Percentiles rank a stretch among this genome's conserved stretches.
phyloP scores from a whole-genome alignment of 345 rosid genomes.

The Citrus sinensis region DVS_A1.0 CM039167.1:6699501-6700000 shows the following conservation, averaged over 20 bases:
- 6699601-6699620: not conserved
- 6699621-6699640: not conserved
- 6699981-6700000: too few relatives aligned
- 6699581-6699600: not conserved
- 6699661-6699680: conserved; percentile 4
- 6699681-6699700: not conserved
- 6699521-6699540: not conserved
- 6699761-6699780: too few relatives aligned
- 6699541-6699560: not conserved
- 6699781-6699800: not conserved
- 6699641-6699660: not conserved
- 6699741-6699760: too few relatives aligned
- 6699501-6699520: not conserved
- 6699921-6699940: too few relatives aligned
- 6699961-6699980: too few relatives aligned
- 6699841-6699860: not conserved
- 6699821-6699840: not conserved
- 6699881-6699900: not conserved
- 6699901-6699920: not conserved
- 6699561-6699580: not conserved
- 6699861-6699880: not conserved
- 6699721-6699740: not conserved
- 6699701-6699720: not conserved
- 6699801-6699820: not conserved
- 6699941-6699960: too few relatives aligned